Base-by-base conservation (phyloP, 2,329 filamentous ascomycete genomes). In the Colletotrichum sp. region DNA sequence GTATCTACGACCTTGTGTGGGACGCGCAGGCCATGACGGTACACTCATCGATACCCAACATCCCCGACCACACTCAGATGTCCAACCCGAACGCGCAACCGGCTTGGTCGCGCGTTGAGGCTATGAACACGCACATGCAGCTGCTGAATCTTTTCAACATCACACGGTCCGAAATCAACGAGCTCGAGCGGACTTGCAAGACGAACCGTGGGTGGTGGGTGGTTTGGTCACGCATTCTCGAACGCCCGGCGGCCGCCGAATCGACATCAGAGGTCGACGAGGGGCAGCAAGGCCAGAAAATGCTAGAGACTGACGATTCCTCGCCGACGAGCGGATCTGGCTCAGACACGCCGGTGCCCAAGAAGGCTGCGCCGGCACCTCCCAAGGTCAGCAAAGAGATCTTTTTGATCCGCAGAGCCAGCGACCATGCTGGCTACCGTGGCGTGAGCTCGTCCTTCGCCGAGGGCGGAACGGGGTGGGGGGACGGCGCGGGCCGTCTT, bases 171-270 rank as follows among this genome's bases (percentile, higher is more conserved):
- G 82, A 86, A 43, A 78, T 79, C 18, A 82, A 83, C 6, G 89
- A 91, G 75, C 81, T 90, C 5, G 92, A 94, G 81, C 87, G 91
- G 24, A 93, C 92, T 3, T 91, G 89, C 79, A 93, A 94, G 86
- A 94, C 92, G 6, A 91, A 86, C 61, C 89, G 92, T 39, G 92
- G 92, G 1, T 94, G 92, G 91, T 94, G 93, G 92, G 87, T 94
- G 34, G 91, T 93, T 30, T 94, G 92, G 92, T 92, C 88, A 64
- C 86, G 91, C 28, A 84, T 93, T 26, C 80, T 89, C 7, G 87
- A 88, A 66, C 83, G 83, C 12, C 79, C 80, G 28, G 32, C 74
- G n/a, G 24, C 71, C 3, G 18, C 67, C 30, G 32, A 26, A 16
- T 26, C 18, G 10, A 30, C 59, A 10, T 15, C 55, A 13, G 69